These are phyloP conservation scores for Leccinum aurantiacum DNA, from an alignment of 768 basidiomycete species.

Conservation along the genomic window DNA sequence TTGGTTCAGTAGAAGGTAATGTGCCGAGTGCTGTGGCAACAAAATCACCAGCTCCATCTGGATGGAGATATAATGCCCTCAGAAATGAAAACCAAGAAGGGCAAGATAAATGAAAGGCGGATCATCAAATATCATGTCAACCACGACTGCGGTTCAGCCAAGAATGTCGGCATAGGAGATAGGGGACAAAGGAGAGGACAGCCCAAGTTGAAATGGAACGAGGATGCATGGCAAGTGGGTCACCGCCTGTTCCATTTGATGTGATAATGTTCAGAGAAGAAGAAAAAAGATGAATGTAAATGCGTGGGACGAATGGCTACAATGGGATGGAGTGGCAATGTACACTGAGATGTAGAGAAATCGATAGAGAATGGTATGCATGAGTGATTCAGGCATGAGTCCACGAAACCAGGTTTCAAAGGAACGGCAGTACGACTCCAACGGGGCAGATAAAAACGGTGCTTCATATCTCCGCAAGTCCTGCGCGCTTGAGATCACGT, in stretches of 20 bases:
- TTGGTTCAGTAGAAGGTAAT: not conserved
- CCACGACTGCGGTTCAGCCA: conserved; percentile 1
- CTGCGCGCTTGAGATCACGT: conserved; percentile 41
- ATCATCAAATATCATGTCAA: conserved; percentile 4
- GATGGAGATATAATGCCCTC: conserved; percentile 15
- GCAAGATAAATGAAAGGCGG: conserved; percentile 7
- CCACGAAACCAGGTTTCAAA: conserved; percentile 3
- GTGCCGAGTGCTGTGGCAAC: conserved; percentile 2
- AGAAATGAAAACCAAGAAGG: not conserved
- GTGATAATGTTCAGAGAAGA: conserved; percentile 1
- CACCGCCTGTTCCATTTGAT: conserved; percentile 3
- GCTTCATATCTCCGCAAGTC: conserved; percentile 19
- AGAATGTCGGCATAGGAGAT: not conserved
- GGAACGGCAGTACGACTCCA: not conserved
- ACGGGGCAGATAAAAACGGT: not conserved
- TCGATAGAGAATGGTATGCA: conserved; percentile 22
- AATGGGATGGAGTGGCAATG: conserved; percentile 30
- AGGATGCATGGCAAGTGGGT: conserved; percentile 1
- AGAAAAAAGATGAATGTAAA: conserved; percentile 13
- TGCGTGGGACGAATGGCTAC: conserved; percentile 33
- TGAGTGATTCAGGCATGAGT: conserved; percentile 9
- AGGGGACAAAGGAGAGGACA: conserved; percentile 18
- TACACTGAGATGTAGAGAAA: conserved; percentile 28
- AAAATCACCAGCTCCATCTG: conserved; percentile 24
- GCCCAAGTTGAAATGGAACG: conserved; percentile 8